phyloP scores from a whole-genome alignment of 129 eudicot genomes.

The Erigeron canadensis region DNA sequence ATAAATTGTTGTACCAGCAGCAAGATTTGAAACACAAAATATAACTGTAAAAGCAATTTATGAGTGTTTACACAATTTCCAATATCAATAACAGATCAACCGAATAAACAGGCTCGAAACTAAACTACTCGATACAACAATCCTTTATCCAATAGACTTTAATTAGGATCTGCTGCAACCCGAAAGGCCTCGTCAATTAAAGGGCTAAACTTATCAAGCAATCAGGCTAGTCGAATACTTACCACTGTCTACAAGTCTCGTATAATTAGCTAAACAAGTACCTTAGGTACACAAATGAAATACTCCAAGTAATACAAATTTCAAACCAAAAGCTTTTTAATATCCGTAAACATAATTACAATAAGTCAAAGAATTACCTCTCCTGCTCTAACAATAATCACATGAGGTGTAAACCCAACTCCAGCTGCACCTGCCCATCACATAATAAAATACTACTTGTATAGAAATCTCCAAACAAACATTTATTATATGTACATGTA shows the following conservation, averaged over 20 bases:
- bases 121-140: background rate
- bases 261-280: background rate
- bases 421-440: slow-evolving; percentile 63
- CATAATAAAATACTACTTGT: slow-evolving; percentile 18
- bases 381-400: slow-evolving; percentile 69
- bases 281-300: too few species aligned
- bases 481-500: background rate
- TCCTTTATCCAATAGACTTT: background rate
- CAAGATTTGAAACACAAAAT: background rate
- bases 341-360: background rate
- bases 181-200: background rate
- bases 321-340: slow-evolving; percentile 4
- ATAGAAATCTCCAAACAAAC: background rate
- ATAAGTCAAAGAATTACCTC: slow-evolving; percentile 45
- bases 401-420: slow-evolving; percentile 92
- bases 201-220: background rate
- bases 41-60: background rate
- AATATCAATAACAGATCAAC: background rate
- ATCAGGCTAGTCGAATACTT: background rate
- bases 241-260: background rate
- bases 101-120: background rate
- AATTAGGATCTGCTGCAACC: background rate
- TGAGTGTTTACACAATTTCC: background rate
- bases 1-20: background rate
- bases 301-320: slow-evolving; percentile 4